Base-by-base conservation (phyloP, 2,329 filamentous ascomycete genomes). In the Coleophoma crateriformis region DNA sequence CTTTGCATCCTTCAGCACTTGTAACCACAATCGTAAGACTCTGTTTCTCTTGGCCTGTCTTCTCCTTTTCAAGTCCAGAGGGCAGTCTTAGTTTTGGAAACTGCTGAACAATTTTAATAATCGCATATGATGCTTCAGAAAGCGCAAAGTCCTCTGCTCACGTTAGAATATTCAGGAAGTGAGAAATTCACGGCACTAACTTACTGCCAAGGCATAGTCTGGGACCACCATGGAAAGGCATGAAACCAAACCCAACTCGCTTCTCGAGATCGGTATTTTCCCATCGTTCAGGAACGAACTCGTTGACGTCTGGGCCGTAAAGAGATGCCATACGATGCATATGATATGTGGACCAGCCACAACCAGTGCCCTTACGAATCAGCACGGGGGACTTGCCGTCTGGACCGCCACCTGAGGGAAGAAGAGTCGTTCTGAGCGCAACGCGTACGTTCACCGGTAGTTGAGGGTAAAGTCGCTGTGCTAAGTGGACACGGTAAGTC, bases 211-310 rank as follows among this genome's bases (percentile, higher is more conserved):
- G 85, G 50, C 85, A 88, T 0, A 84, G 75, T 4, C 85, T 68
- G 0, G 85, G 83, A 0, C 85, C 85, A 20, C 82, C 71, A 56
- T 84, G 87, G 61, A 92, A 94, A 0, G 85, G 85, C 34, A 88
- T 83, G 51, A 88, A 89, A 0, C 87, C 88, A 67, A 90, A 87
- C 42, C 78, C 68, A 19, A 51, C 44, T 12, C 45, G 45, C 22
- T 38, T 46, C 0, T 79, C 54, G 0, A 84, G 88, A 1, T 78
- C 56, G 12, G 73, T 71, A 19, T 19, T 3, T 32, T 65, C 65
- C 88, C 88, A 95, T n/a, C 88, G 73, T 67, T 90, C 87, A 0
- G 89, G 89, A 4, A 76, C 71, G 67, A 90, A 94, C 1, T 80
- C 73, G 7, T 87, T 79, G 0, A 82, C 85, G 53, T 89, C 84